Evolutionary conservation across 2,329 filamentous ascomycete species (phyloP).

Genomic region (Decorospora gaudefroyi): DNA sequence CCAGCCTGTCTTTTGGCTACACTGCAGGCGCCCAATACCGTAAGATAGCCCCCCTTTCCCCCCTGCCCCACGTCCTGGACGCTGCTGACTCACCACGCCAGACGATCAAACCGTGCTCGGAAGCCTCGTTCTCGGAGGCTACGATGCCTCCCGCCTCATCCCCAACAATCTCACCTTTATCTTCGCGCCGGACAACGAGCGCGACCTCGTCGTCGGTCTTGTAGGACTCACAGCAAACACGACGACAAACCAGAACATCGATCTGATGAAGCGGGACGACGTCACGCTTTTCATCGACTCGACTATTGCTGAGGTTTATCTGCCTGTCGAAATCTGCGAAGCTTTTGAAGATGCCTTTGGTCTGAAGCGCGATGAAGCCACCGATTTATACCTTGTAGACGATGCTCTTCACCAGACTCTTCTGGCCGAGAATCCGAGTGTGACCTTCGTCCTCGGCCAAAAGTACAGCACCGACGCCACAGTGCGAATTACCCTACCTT

Average conservation of each 20-base stretch:
- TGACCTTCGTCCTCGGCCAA: slow-evolving; percentile 53
- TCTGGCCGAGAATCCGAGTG: slow-evolving; percentile 47
- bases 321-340: slow-evolving; percentile 61
- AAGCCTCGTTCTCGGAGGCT: slow-evolving; percentile 69
- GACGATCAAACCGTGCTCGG: slow-evolving; percentile 45
- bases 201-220: slow-evolving; percentile 64
- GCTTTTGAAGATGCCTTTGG: slow-evolving; percentile 67
- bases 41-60: slow-evolving; percentile 45
- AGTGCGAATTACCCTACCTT: slow-evolving; percentile 55
- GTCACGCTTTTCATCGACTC: slow-evolving; percentile 55
- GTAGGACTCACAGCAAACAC: slow-evolving; percentile 47
- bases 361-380: slow-evolving; percentile 66
- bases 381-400: slow-evolving; percentile 67
- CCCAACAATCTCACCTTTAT: slow-evolving; percentile 65
- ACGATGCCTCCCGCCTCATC: slow-evolving; percentile 66
- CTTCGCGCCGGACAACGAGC: slow-evolving; percentile 60
- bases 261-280: slow-evolving; percentile 43
- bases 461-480: slow-evolving; percentile 40
- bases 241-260: slow-evolving; percentile 39
- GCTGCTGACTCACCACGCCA: slow-evolving; percentile 25
- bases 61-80: no score
- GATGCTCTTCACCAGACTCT: slow-evolving; percentile 60
- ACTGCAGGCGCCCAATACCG: slow-evolving; percentile 76
- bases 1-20: slow-evolving; percentile 75
- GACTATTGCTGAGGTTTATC: slow-evolving; percentile 56